Evolutionary conservation across 495 filamentous ascomycete species (phyloP).

Genomic region (Endocarpon pusillum): DNA sequence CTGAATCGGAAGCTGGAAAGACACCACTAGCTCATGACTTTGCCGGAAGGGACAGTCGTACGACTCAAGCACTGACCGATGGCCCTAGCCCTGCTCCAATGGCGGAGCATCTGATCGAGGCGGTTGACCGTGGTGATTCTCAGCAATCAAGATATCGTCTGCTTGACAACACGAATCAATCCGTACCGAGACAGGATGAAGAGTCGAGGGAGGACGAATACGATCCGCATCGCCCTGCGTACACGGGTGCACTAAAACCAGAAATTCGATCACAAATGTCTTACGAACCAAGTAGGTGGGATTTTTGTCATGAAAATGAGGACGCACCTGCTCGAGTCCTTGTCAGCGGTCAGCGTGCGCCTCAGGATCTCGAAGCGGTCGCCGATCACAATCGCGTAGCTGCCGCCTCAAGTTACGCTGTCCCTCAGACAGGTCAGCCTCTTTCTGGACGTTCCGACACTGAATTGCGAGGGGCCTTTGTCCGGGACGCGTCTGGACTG

Average conservation of each 20-base stretch:
- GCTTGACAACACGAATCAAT: background rate
- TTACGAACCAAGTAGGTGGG: background rate
- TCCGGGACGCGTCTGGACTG: too few species aligned
- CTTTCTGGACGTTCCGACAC: too few species aligned
- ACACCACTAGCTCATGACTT: too few species aligned
- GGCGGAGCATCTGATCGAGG: too few species aligned
- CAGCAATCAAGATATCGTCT: background rate
- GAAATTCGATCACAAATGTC: background rate
- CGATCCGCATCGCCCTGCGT: slow-evolving; percentile 22
- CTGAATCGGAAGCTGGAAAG: background rate
- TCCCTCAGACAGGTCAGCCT: too few species aligned
- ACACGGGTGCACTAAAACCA: slow-evolving; percentile 5
- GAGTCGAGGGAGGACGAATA: slow-evolving; percentile 23
- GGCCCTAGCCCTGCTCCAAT: too few species aligned
- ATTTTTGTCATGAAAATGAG: background rate
- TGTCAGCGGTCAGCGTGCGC: background rate
- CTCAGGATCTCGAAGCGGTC: background rate
- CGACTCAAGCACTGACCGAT: background rate
- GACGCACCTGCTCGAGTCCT: background rate
- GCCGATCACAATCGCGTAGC: slow-evolving; percentile 1
- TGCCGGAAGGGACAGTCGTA: too few species aligned
- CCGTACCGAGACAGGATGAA: slow-evolving; percentile 6
- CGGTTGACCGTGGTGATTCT: too few species aligned
- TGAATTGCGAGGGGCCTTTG: too few species aligned
- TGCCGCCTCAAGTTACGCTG: background rate